Evolutionary conservation across 345 rosid species (phyloP).

Genomic region (Raphanus raphanistrum): DNA sequence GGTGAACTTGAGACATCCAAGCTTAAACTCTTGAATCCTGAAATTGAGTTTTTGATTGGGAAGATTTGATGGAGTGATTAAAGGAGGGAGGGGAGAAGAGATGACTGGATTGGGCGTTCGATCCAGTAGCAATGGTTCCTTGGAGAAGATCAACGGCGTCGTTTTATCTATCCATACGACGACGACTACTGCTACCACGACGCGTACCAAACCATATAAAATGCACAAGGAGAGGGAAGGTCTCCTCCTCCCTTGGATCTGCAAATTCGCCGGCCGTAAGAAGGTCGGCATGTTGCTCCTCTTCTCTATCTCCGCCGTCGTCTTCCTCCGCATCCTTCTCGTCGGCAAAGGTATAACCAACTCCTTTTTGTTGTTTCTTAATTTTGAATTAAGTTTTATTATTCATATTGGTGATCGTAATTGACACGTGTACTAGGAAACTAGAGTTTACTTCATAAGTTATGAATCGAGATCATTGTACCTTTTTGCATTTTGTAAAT

Average conservation of each 20-base stretch:
- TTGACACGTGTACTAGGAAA: too few species aligned
- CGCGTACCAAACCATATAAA: conserved; percentile 68
- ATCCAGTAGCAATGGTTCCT: conserved; percentile 80
- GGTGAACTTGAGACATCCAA: conserved; percentile 14
- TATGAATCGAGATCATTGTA: too few species aligned
- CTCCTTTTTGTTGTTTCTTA: too few species aligned
- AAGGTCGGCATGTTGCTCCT: conserved; percentile 93
- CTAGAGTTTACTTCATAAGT: too few species aligned
- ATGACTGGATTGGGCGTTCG: conserved; percentile 83
- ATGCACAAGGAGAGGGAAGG: conserved; percentile 86
- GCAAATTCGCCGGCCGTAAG: conserved; percentile 87
- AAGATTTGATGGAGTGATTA: conserved; percentile 44
- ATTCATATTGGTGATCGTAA: too few species aligned
- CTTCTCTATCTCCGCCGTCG: conserved; percentile 75
- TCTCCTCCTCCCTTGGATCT: conserved; percentile 68
- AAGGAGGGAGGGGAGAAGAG: conserved; percentile 29
- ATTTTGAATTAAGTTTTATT: too few species aligned
- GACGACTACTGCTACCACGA: conserved; percentile 9
- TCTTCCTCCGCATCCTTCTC: conserved; percentile 76
- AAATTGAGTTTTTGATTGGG: conserved; percentile 14
- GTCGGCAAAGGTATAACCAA: conserved; percentile 49
- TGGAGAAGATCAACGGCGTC: conserved; percentile 67
- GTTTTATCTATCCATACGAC: conserved; percentile 50
- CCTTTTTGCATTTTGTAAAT: not conserved
- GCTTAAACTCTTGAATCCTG: conserved; percentile 24